Conservation (phyloP, 139 green algal genomes). For the Pycnococcus provasolii region DNA sequence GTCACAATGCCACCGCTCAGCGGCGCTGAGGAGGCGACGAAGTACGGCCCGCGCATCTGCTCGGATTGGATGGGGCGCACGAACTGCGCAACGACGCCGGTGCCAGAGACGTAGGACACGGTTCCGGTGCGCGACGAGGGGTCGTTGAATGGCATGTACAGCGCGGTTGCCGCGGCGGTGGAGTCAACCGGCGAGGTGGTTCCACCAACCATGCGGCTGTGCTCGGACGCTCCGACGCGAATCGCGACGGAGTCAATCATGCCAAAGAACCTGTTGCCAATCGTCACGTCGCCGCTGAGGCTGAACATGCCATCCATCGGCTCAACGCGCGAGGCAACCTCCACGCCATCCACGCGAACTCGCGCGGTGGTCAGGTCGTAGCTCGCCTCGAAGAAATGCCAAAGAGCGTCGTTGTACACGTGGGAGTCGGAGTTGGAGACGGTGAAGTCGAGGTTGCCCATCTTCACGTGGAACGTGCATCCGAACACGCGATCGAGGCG, state of each 20-base stretch:
- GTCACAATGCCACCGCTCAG: background rate
- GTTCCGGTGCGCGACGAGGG: too few relatives aligned
- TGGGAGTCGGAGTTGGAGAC: background rate
- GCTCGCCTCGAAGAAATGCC: background rate
- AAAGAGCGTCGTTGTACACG: background rate
- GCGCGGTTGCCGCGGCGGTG: too few relatives aligned
- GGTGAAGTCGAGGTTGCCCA: background rate
- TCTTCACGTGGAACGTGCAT: background rate
- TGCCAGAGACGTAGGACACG: background rate
- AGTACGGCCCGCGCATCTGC: background rate
- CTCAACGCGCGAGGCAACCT: too few relatives aligned
- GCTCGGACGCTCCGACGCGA: too few relatives aligned
- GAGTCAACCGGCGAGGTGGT: too few relatives aligned
- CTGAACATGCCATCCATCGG: too few relatives aligned
- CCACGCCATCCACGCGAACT: background rate
- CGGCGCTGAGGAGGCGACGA: background rate
- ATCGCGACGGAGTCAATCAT: too few relatives aligned
- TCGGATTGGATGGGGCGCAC: background rate
- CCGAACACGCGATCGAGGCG: background rate
- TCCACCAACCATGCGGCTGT: too few relatives aligned
- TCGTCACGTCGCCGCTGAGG: too few relatives aligned
- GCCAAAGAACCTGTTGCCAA: too few relatives aligned
- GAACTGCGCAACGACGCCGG: background rate
- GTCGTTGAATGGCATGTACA: too few relatives aligned
- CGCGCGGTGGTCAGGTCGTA: background rate